A percentile compares a stretch with the other conserved stretches of the same genome.
These are phyloP conservation scores for Grosmannia clavigera DNA, from an alignment of 2,329 filamentous ascomycete species.

Conservation along the genomic window DNA sequence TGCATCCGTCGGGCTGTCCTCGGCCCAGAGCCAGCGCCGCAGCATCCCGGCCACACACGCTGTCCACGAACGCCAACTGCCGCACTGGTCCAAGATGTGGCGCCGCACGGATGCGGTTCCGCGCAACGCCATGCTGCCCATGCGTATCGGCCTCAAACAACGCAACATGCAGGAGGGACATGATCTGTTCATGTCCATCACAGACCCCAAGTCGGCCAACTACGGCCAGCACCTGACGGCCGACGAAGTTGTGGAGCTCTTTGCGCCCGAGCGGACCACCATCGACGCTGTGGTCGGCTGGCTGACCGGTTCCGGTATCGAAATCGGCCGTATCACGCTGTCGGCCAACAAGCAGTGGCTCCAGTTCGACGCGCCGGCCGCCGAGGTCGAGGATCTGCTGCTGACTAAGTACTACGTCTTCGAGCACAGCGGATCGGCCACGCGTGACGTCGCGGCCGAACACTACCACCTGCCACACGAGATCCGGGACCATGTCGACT, in stretches of 20 bases:
- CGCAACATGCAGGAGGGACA: conserved; percentile 19
- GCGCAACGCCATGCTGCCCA: conserved; percentile 12
- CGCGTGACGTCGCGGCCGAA: conserved; percentile 12
- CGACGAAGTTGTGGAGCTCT: conserved; percentile 24
- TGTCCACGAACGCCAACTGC: conserved; percentile 20
- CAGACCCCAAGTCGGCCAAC: conserved; percentile 16
- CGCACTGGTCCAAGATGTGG: conserved; percentile 16
- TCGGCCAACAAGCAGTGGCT: conserved; percentile 17
- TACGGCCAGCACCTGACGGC: conserved; percentile 27
- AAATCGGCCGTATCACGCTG: conserved; percentile 9
- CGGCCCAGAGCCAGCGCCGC: neutral
- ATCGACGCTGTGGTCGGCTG: conserved; percentile 21
- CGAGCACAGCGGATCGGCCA: conserved; percentile 13
- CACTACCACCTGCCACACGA: conserved; percentile 32
- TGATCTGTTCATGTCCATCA: conserved; percentile 19
- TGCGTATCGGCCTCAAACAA: conserved; percentile 15
- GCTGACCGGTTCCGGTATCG: conserved; percentile 21
- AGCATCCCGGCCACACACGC: conserved; percentile 13
- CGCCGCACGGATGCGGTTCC: conserved; percentile 15
- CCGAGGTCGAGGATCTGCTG: conserved; percentile 16
- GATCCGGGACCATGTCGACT: conserved; percentile 38
- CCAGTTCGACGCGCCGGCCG: conserved; percentile 15
- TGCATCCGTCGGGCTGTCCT: neutral
- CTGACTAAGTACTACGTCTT: conserved; percentile 15
- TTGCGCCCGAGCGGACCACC: conserved; percentile 21